Percentiles rank a stretch among this genome's conserved stretches.
Evolutionary conservation across 768 basidiomycete genomes (phyloP).

Genomic region (Leccinum barrowsii): DNA sequence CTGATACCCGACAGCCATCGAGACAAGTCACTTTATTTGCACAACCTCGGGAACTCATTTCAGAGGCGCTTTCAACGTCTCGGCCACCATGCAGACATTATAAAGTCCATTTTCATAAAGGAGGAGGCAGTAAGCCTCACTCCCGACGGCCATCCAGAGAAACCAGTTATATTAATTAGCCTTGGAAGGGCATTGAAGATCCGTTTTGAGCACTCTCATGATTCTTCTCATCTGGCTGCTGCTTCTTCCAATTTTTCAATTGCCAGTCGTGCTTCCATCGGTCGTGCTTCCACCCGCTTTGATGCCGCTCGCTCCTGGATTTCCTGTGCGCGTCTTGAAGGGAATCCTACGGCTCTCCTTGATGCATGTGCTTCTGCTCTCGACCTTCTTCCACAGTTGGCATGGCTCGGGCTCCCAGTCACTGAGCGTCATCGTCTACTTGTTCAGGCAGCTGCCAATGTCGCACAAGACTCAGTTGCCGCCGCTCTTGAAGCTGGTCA

Average conservation of each 20-base stretch:
- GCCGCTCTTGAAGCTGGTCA: not conserved
- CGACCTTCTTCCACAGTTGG: not conserved
- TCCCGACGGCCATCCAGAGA: too few species aligned
- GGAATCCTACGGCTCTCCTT: not conserved
- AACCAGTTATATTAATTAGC: too few species aligned
- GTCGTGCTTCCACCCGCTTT: not conserved
- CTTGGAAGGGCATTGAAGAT: too few species aligned
- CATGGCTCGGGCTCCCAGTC: not conserved
- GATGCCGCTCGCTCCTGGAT: not conserved
- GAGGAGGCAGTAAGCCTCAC: too few species aligned
- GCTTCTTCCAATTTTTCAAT: not conserved
- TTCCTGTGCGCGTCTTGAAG: not conserved
- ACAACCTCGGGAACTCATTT: too few species aligned
- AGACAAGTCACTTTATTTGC: too few species aligned
- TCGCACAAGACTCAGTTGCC: not conserved
- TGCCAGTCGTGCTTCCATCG: not conserved
- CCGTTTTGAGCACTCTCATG: not conserved
- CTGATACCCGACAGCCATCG: too few species aligned
- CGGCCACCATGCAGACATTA: too few species aligned
- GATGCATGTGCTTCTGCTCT: not conserved
- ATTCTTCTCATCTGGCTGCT: not conserved
- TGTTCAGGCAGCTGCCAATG: not conserved
- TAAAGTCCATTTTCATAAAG: too few species aligned
- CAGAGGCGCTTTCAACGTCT: too few species aligned
- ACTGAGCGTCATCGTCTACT: not conserved